Evolutionary conservation across 2,329 filamentous ascomycete genomes (phyloP).

Genomic region (Colletotrichum zoysiae): DNA sequence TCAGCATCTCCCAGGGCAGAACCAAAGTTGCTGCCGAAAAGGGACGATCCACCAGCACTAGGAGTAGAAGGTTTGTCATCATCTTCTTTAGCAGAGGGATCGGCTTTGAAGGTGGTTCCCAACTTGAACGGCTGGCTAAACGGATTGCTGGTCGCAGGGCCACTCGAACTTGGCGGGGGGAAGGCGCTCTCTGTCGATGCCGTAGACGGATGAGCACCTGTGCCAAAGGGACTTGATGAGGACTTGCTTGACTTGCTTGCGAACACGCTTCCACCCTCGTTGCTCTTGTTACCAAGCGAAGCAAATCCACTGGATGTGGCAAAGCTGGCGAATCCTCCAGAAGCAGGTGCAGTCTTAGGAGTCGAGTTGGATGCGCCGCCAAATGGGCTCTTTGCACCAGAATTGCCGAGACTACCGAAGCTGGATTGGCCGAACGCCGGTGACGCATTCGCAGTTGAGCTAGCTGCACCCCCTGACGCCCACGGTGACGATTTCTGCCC

Average conservation of each 20-base stretch:
- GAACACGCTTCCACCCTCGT: conserved; percentile 53
- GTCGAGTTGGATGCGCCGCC: conserved; percentile 47
- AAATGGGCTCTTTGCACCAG: conserved; percentile 55
- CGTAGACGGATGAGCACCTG: conserved; percentile 47
- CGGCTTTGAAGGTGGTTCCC: conserved; percentile 75
- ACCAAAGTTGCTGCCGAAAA: conserved; percentile 74
- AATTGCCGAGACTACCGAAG: conserved; percentile 58
- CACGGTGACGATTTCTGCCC: conserved; percentile 67
- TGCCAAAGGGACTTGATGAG: conserved; percentile 51
- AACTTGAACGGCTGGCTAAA: conserved; percentile 70
- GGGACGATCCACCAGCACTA: conserved; percentile 57
- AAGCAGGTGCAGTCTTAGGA: conserved; percentile 49
- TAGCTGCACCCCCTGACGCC: conserved; percentile 54
- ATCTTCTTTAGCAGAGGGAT: conserved; percentile 72
- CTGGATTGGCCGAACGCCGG: conserved; percentile 69
- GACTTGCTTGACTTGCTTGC: conserved; percentile 58
- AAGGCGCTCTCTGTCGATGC: conserved; percentile 56
- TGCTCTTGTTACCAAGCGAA: conserved; percentile 56
- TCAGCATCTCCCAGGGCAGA: conserved; percentile 66
- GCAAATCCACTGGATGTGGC: conserved; percentile 68
- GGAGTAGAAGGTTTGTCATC: conserved; percentile 61
- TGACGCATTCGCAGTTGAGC: conserved; percentile 49
- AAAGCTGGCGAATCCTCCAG: conserved; percentile 65
- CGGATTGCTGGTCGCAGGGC: conserved; percentile 49
- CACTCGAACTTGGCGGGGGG: conserved; percentile 48